phyloP scores from a whole-genome alignment of 177 flowering plant genomes.

The Vitis hybrid region DNA sequence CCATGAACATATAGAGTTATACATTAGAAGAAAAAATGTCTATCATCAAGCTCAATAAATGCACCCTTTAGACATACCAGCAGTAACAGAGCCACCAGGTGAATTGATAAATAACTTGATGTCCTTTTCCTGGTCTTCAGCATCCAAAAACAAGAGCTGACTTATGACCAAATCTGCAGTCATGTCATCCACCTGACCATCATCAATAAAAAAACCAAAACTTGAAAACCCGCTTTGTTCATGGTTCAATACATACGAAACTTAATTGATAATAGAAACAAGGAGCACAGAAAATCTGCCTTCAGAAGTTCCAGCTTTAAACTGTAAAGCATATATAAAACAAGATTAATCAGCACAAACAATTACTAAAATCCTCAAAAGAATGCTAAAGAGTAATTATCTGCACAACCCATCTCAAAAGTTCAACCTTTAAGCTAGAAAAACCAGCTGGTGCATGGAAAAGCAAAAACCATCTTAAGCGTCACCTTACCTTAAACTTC shows the following conservation, averaged over 20 bases:
- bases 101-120: conserved; percentile 85
- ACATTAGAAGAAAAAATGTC: no score
- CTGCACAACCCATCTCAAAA: neutral
- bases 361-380: neutral
- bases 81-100: conserved; percentile 88
- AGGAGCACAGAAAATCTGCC: no score
- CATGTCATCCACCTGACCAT: conserved; percentile 69
- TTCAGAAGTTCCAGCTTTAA: no score
- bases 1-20: no score
- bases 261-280: no score
- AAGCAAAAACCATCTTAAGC: neutral
- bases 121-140: conserved; percentile 76
- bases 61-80: conserved; percentile 42
- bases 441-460: neutral
- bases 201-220: conserved; percentile 7
- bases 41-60: no score
- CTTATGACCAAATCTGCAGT: conserved; percentile 83
- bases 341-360: no score
- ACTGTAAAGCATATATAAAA: no score
- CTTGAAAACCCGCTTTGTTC: neutral
- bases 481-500: neutral
- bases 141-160: conserved; percentile 87
- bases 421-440: neutral
- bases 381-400: neutral
- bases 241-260: no score